Conservation (phyloP, 2,329 filamentous ascomycete genomes). For the Aspergillus sp. region DNA sequence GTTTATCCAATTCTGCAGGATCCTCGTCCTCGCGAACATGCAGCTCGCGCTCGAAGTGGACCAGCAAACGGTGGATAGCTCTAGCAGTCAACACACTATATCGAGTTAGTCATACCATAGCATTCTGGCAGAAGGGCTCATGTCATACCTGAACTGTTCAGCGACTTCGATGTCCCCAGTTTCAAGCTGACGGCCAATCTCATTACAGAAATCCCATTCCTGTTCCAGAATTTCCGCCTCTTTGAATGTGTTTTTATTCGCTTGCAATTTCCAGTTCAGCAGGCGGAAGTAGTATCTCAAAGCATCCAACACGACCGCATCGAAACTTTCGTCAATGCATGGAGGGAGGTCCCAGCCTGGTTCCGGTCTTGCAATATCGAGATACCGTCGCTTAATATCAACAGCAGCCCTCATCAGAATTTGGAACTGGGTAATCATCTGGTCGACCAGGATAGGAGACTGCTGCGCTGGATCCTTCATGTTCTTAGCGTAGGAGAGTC, state of each 20-base stretch:
- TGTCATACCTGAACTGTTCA: slow-evolving; percentile 77
- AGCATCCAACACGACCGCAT: slow-evolving; percentile 85
- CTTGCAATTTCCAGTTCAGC: slow-evolving; percentile 94
- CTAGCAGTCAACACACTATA: slow-evolving; percentile 80
- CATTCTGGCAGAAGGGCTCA: background rate
- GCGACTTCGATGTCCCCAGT: slow-evolving; percentile 95
- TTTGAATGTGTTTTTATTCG: slow-evolving; percentile 99
- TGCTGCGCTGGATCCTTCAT: slow-evolving; percentile 95
- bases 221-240: slow-evolving; percentile 96
- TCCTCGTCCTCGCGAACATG: slow-evolving; percentile 82
- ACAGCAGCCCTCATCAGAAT: slow-evolving; percentile 89
- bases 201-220: slow-evolving; percentile 97
- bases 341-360: slow-evolving; percentile 93
- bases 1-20: slow-evolving; percentile 86
- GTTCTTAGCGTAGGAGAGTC: slow-evolving; percentile 86
- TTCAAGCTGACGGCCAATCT: slow-evolving; percentile 86
- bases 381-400: slow-evolving; percentile 86
- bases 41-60: slow-evolving; percentile 89
- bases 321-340: slow-evolving; percentile 95
- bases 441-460: slow-evolving; percentile 90
- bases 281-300: slow-evolving; percentile 98
- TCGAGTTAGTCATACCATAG: slow-evolving; percentile 25
- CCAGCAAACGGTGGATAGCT: slow-evolving; percentile 80
- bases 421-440: slow-evolving; percentile 97
- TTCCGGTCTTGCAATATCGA: slow-evolving; percentile 78